Base-by-base conservation (phyloP, 148 eudicot genomes). In the Pharnaceum exiguum region DNA sequence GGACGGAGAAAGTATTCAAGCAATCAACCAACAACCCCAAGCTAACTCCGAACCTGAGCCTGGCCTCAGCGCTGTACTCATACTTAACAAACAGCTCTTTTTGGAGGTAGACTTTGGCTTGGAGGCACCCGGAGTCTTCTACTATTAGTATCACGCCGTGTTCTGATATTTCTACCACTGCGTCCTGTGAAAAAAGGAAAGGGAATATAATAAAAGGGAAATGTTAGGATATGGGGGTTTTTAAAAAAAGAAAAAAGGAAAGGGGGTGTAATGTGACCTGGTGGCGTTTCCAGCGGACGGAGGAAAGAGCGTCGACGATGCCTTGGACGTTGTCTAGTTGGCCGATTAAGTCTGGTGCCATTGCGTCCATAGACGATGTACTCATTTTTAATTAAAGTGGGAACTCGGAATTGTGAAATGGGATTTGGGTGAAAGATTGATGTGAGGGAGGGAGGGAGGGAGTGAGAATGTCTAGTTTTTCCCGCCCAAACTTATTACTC, bases 31-130 rank as follows among this genome's bases (percentile, higher is more conserved):
- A 78, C 46, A 93, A 82, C 22, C 95, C 96, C 74, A 93, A 83
- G 44, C 95, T 93, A 59, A 93, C 79, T 37, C 99, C 96, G 46
- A 93, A 89, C 4, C 95, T 75, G 27, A 94, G 96, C 59, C 99
- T 62, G 39, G 82, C 99, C 51, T 83, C 70, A 40, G 99, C 99
- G 37, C 67, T 71, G 63, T 81, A 93, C 33, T 85, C 91, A 57
- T 89, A 93, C 19, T 67, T 73, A 54, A 82, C 65, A 71, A 93
- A 93, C 25, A 93, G 77, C 99, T 93, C 99, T 32, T 81, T 77
- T 57, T 93, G 90, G 17, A 93, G 87, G 71, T 93, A 93, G 17
- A 93, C 99, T 63, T 89, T 93, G 59, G 99, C 99, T 69, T 93
- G 99, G 67, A 93, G 89, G 61, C 99, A 93, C 49, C 79, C 74